phyloP scores from a whole-genome alignment of 176 grass and related monocot genomes.

The Zoysia japonica region DNA sequence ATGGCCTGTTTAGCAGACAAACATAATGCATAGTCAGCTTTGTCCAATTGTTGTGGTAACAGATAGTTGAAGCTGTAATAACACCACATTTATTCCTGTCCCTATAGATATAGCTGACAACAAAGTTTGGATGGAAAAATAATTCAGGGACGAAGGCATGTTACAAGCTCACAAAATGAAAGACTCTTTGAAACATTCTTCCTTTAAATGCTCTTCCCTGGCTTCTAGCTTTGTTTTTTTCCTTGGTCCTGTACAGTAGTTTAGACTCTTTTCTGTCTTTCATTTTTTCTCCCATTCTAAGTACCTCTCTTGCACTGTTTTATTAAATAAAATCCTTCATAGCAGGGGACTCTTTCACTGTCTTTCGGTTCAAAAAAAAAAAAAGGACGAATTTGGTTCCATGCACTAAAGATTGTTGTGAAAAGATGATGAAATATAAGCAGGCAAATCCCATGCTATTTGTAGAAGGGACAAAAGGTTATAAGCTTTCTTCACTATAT shows the following conservation, averaged over 20 bases:
- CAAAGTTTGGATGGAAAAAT: conserved; percentile 45
- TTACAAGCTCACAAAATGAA: too few species aligned
- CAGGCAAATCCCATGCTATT: conserved; percentile 8
- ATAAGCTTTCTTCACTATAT: background rate
- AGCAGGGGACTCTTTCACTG: too few species aligned
- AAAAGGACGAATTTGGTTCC: conserved; percentile 84
- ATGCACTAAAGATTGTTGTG: conserved; percentile 79
- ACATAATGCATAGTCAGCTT: conserved; percentile 23
- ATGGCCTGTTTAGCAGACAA: conserved; percentile 57
- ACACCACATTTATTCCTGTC: conserved; percentile 57
- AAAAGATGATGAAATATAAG: conserved; percentile 45
- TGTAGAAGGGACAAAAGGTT: background rate
- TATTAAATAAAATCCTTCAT: too few species aligned
- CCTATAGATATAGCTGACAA: conserved; percentile 70
- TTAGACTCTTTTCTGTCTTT: conserved; percentile 44
- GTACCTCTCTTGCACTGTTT: too few species aligned
- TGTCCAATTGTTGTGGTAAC: background rate
- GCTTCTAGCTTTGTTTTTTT: conserved; percentile 50
- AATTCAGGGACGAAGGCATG: too few species aligned
- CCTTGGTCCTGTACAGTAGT: too few species aligned
- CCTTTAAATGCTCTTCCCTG: too few species aligned
- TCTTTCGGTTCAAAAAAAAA: too few species aligned
- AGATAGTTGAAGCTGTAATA: conserved; percentile 22
- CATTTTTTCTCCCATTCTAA: too few species aligned
- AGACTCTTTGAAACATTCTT: too few species aligned